Evolutionary conservation across 768 basidiomycete genomes (phyloP), one percentile per base, ranked within the genome.

Genomic region (Tylopilus rubrobrunneus): DNA sequence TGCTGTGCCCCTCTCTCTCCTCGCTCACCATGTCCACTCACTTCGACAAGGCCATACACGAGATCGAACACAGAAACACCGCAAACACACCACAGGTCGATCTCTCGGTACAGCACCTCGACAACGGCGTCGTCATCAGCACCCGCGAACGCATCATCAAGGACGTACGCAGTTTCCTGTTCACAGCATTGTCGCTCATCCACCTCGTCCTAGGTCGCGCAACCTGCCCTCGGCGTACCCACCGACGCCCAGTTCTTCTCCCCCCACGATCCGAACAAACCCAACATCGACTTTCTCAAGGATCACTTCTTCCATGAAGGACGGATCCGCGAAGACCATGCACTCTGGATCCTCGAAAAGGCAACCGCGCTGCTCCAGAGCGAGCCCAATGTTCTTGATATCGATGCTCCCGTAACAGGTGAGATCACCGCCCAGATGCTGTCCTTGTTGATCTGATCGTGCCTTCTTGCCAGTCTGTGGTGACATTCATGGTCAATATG

Each of bases 181-280:
- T 37, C 45, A n/a, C 10, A 10, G 10, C 36, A 37, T 12, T 7
- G 37, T n/a, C 42, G 27, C 37, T 62, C 34, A 51, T 0, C 23
- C 27, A 10, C 25, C 15, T 44, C 50, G 10, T 31, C 36, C 29
- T 37, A 90, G 88, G 87, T 92, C n/a, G 78, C 79, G 55, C 81
- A 76, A 23, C 91, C 88, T 14, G 84, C 81, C 2, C 71, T 78
- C 51, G 67, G 73, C 56, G 77, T 77, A 46, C 91, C 89, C 0
- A 83, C 83, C 5, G 86, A 91, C 56, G 81, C 78, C 15, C 82
- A 92, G 57, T 85, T 93, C 72, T 92, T 85, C 75, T 85, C 87
- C 46, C 74, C 76, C 28, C 70, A 75, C 43, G 86, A 86, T 62
- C 76, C 75, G 19, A 73, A 73, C n/a, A 85, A 86, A 60, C 85